Percentiles rank a stretch among this genome's conserved stretches.
These are phyloP conservation scores for Sugiyamaella sp. DNA, from an alignment of 1,139 yeast genomes.

Conservation along the genomic window DNA sequence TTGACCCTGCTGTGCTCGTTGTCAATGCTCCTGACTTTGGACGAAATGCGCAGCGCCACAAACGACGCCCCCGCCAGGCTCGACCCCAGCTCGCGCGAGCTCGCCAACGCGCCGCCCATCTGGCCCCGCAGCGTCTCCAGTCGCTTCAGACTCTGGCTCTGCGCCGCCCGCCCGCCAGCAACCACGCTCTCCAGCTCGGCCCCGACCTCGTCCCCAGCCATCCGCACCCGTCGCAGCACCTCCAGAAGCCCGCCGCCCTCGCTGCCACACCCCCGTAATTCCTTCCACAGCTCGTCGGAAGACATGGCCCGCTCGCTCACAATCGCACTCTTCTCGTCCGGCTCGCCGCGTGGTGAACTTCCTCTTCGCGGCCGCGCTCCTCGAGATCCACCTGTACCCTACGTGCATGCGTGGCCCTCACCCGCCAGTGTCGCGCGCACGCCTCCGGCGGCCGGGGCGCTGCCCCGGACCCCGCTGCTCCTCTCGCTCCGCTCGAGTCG, in stretches of 20 bases:
- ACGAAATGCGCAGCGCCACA: conserved; percentile 67
- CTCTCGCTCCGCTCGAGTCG: conserved; percentile 3
- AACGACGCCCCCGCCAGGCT: conserved; percentile 63
- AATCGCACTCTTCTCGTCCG: background rate
- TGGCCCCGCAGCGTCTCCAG: conserved; percentile 40
- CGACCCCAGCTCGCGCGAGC: conserved; percentile 52
- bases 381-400: no score
- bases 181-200: conserved; percentile 22
- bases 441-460: conserved; percentile 50
- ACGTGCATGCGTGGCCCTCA: no score
- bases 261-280: conserved; percentile 5
- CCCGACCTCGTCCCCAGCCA: conserved; percentile 10
- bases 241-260: conserved; percentile 24
- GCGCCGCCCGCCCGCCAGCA: conserved; percentile 24
- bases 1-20: conserved; percentile 70
- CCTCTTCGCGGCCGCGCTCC: background rate
- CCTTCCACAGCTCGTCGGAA: conserved; percentile 12
- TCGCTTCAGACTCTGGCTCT: conserved; percentile 30
- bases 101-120: conserved; percentile 38
- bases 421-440: no score
- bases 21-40: conserved; percentile 69
- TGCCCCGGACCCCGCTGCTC: conserved; percentile 4
- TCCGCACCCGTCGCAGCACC: conserved; percentile 22
- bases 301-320: no score
- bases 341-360: no score